Conservation (phyloP, 306 rosid genomes). For the Oemleria cerasiformis region DNA sequence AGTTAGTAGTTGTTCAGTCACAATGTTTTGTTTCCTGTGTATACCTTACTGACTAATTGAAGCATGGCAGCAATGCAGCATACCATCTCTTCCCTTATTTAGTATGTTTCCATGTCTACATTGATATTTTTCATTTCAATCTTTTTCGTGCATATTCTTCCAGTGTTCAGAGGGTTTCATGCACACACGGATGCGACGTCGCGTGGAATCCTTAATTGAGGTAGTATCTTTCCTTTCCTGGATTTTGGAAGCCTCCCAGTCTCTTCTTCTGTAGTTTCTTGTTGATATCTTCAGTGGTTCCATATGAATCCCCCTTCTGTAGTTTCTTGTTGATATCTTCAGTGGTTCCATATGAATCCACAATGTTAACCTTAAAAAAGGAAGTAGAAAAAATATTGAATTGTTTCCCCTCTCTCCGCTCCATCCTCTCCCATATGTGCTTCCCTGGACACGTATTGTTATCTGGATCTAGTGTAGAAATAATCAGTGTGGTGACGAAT, state of each 20-base stretch:
- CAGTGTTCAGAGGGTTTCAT: constrained; percentile 97
- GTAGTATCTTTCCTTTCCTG: constrained; percentile 34
- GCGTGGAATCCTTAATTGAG: constrained; percentile 96
- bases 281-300: not conserved
- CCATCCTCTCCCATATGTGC: not conserved
- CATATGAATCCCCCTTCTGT: not conserved
- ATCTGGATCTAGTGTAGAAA: not conserved
- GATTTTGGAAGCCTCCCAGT: not conserved
- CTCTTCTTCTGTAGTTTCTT: not conserved
- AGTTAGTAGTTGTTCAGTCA: not conserved
- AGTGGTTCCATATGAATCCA: not conserved
- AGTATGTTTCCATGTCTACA: not conserved
- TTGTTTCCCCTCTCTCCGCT: not conserved
- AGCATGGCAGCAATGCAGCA: not conserved
- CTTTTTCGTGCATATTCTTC: constrained; percentile 16
- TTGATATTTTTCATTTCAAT: constrained; percentile 12
- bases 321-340: not conserved
- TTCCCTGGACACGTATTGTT: not conserved
- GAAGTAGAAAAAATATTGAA: not conserved
- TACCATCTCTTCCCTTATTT: not conserved
- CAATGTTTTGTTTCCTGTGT: not conserved
- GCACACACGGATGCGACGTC: constrained; percentile 98
- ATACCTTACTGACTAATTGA: not conserved
- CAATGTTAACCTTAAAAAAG: not conserved
- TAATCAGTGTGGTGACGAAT: not conserved